phyloP scores from a whole-genome alignment of 768 basidiomycete species.

The Phanerodontia chrysosporium region DNA sequence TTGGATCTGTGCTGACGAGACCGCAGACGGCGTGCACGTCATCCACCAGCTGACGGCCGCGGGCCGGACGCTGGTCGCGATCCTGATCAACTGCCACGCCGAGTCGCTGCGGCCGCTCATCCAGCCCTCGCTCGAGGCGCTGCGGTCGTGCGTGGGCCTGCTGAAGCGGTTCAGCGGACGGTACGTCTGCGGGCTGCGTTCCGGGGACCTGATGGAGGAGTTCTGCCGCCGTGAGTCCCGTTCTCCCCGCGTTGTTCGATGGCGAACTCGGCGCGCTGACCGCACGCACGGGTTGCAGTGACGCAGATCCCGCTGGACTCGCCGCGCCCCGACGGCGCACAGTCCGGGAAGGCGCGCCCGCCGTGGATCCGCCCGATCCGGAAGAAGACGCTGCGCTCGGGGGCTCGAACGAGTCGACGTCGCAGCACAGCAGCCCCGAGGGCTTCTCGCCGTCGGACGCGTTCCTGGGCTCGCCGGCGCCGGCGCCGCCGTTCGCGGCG shows the following conservation, averaged over 20 bases:
- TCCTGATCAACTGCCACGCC: conserved; percentile 85
- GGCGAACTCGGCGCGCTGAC: too few species aligned
- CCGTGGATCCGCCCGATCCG: conserved; percentile 90
- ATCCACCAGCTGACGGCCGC: conserved; percentile 95
- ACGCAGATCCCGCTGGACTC: conserved; percentile 84
- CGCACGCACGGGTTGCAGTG: too few species aligned
- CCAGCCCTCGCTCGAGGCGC: conserved; percentile 76
- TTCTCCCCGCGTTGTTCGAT: too few species aligned
- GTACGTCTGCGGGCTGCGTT: conserved; percentile 87
- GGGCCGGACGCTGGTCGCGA: conserved; percentile 83
- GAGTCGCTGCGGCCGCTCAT: conserved; percentile 73
- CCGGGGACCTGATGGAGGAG: conserved; percentile 92
- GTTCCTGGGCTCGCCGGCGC: conserved; percentile 34
- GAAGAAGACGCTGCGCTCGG: conserved; percentile 60
- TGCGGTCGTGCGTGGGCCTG: conserved; percentile 86
- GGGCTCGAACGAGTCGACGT: conserved; percentile 26
- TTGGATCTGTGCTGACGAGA: neutral
- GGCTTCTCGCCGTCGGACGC: conserved; percentile 59
- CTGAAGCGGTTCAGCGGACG: conserved; percentile 84
- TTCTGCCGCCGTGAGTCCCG: conserved; percentile 83
- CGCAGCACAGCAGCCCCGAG: conserved; percentile 54
- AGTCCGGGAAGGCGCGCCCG: conserved; percentile 49
- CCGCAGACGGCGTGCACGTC: conserved; percentile 84
- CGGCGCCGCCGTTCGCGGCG: conserved; percentile 14
- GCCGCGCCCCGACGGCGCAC: conserved; percentile 45